Evolutionary conservation across 768 basidiomycete species (phyloP), one percentile per base, ranked within the genome.

Genomic region (Agaricus sinodeliciosus): DNA sequence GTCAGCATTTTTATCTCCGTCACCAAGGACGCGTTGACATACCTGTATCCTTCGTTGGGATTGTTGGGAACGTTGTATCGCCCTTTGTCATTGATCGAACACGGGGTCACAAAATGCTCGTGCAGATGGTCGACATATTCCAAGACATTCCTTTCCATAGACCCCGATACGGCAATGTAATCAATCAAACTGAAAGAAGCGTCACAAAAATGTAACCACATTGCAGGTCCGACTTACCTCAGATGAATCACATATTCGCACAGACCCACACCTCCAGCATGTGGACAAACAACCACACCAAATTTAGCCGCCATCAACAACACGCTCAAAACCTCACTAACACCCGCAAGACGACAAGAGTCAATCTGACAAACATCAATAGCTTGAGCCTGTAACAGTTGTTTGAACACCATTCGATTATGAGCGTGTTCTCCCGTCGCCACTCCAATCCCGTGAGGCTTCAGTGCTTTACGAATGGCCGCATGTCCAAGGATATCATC

Each of bases 361-460:
- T 97, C 94, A 61, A 97, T 94, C 65, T 97, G 94, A 58, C 82
- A 86, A 25, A 96, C 94, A 61, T 98, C 94, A 63, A 98, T 92
- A 3, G 94, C 94, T 26, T 91, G 83, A 0, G 84, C 84, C 61
- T 93, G 91, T 11, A 97, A 75, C 6, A 96, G 75, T 65, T 95
- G 94, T 71, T 95, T 95, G 79, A 95, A 95, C n/a, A 88, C 78
- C 78, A 94, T 91, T 46, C 89, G 79, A 68, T 95, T 95, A 66
- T 96, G 92, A 1, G 90, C 92, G 60, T 95, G 93, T 71, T 96
- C 94, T 25, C 92, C 94, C 0, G 94, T 95, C 3, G 93, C 92
- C 36, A 95, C 92, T 27, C 90, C 90, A 56, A 95, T 94, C 0
- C 85, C 85, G 62, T 85, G 67, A 7, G 84, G 84, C 60, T 84